Evolutionary conservation across 768 basidiomycete genomes (phyloP).

Genomic region (Leucogyrophana mollusca): DNA sequence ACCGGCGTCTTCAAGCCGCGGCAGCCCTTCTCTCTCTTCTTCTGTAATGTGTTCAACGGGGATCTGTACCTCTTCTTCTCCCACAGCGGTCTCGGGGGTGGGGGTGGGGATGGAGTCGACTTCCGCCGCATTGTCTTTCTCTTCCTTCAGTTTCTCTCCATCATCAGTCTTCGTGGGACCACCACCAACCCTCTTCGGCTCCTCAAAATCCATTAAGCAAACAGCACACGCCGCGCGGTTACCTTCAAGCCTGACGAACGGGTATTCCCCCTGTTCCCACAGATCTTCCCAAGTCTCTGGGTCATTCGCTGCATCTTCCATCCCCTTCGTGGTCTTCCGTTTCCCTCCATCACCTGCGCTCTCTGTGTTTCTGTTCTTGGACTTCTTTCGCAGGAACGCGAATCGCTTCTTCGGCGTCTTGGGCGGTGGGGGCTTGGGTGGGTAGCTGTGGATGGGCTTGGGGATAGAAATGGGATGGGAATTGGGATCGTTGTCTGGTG

Average conservation of each 20-base stretch:
- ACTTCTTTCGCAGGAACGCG: slow-evolving; percentile 44
- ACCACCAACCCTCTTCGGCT: slow-evolving; percentile 46
- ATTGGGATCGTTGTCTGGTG: slow-evolving; percentile 46
- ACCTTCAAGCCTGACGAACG: slow-evolving; percentile 78
- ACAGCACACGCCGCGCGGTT: slow-evolving; percentile 85
- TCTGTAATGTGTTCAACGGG: slow-evolving; percentile 37
- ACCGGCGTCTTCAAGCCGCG: slow-evolving; percentile 69
- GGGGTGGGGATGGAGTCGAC: slow-evolving; percentile 8
- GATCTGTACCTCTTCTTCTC: slow-evolving; percentile 22
- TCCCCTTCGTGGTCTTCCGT: slow-evolving; percentile 4
- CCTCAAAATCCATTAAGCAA: slow-evolving; percentile 83
- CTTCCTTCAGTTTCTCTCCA: slow-evolving; percentile 28
- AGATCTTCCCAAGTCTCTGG: slow-evolving; percentile 69
- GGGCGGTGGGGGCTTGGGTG: slow-evolving; percentile 46
- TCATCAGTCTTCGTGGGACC: slow-evolving; percentile 11
- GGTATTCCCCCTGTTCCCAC: slow-evolving; percentile 76
- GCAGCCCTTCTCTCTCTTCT: slow-evolving; percentile 38
- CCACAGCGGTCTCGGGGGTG: not conserved
- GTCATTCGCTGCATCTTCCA: slow-evolving; percentile 22
- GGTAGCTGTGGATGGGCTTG: slow-evolving; percentile 55
- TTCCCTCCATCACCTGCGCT: slow-evolving; percentile 8
- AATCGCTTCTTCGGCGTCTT: slow-evolving; percentile 45
- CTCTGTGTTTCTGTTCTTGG: slow-evolving; percentile 24
- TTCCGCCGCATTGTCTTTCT: slow-evolving; percentile 1
- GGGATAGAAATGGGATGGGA: slow-evolving; percentile 41